A percentile compares a stretch with the other conserved stretches of the same genome.
phyloP scores from a whole-genome alignment of 2,329 filamentous ascomycete species.

The Capronia epimyces region DNA sequence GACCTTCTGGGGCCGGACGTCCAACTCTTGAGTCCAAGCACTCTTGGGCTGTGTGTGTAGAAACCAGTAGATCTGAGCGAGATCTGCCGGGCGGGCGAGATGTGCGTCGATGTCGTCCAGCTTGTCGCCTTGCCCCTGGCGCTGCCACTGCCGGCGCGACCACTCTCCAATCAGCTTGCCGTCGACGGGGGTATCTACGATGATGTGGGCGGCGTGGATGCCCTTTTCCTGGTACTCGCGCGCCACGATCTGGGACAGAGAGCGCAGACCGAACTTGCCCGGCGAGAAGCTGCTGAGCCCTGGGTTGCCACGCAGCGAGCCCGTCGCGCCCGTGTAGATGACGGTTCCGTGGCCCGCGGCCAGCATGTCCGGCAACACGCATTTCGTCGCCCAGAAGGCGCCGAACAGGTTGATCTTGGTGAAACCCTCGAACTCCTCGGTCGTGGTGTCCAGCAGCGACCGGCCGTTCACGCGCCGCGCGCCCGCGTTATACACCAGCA shows the following conservation, averaged over 20 bases:
- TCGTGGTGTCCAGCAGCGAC: slow-evolving; percentile 20
- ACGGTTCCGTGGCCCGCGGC: slow-evolving; percentile 21
- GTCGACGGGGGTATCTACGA: slow-evolving; percentile 51
- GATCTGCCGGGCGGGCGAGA: slow-evolving; percentile 33
- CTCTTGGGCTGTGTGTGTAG: slow-evolving; percentile 50
- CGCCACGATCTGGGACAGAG: slow-evolving; percentile 48
- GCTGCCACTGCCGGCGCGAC: slow-evolving; percentile 19
- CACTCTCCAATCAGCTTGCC: slow-evolving; percentile 33
- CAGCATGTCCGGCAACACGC: slow-evolving; percentile 24
- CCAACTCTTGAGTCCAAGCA: slow-evolving; percentile 52
- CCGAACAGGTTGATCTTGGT: slow-evolving; percentile 27
- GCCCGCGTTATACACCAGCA: slow-evolving; percentile 24
- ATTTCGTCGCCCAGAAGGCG: slow-evolving; percentile 26
- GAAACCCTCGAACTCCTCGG: slow-evolving; percentile 25
- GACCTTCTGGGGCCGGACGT: slow-evolving; percentile 38
- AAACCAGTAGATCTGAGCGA: slow-evolving; percentile 54
- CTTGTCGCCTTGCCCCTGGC: slow-evolving; percentile 13
- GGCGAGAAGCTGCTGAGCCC: slow-evolving; percentile 24
- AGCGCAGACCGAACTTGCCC: slow-evolving; percentile 45
- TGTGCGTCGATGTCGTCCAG: slow-evolving; percentile 18
- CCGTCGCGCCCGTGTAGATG: slow-evolving; percentile 24
- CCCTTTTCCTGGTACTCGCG: slow-evolving; percentile 53
- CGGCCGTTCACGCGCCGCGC: slow-evolving; percentile 24
- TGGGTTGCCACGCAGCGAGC: slow-evolving; percentile 19
- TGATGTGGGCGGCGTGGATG: slow-evolving; percentile 52